Evolutionary conservation across 306 rosid genomes (phyloP).

Genomic region (Amphicarpaea edgeworthii): DNA sequence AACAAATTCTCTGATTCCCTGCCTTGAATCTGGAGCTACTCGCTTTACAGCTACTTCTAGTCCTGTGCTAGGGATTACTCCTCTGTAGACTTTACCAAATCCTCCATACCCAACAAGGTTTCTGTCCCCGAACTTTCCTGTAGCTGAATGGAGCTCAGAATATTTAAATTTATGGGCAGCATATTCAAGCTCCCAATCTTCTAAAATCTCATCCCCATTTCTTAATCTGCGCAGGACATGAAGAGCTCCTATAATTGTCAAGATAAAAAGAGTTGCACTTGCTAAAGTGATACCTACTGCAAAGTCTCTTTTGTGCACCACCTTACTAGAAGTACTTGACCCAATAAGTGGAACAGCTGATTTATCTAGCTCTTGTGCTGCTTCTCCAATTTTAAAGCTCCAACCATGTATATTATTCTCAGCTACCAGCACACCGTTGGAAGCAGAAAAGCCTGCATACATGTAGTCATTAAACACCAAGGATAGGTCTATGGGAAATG

Average conservation of each 20-base stretch:
- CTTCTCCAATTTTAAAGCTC: conserved; percentile 50
- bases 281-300: conserved; percentile 48
- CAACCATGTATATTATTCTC: conserved; percentile 45
- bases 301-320: conserved; percentile 29
- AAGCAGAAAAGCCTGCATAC: conserved; percentile 53
- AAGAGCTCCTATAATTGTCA: conserved; percentile 16
- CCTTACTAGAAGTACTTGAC: conserved; percentile 15
- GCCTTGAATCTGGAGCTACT: conserved; percentile 44
- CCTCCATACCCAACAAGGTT: conserved; percentile 50
- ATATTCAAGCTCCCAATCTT: conserved; percentile 55
- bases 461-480: conserved; percentile 37
- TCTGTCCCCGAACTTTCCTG: conserved; percentile 45
- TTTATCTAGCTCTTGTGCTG: conserved; percentile 40
- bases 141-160: conserved; percentile 47
- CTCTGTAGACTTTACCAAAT: conserved; percentile 54
- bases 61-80: conserved; percentile 44
- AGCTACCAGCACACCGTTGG: conserved; percentile 45
- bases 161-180: conserved; percentile 45
- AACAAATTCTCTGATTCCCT: conserved; percentile 54
- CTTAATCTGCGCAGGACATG: conserved; percentile 26
- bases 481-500: conserved; percentile 41
- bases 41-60: conserved; percentile 50
- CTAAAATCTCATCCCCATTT: conserved; percentile 41
- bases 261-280: conserved; percentile 26
- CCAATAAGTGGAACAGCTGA: conserved; percentile 38